Evolutionary conservation across 139 green algal species (phyloP), one percentile per base, ranked within the genome.

Genomic region (Chlamydomonas applanata): DNA sequence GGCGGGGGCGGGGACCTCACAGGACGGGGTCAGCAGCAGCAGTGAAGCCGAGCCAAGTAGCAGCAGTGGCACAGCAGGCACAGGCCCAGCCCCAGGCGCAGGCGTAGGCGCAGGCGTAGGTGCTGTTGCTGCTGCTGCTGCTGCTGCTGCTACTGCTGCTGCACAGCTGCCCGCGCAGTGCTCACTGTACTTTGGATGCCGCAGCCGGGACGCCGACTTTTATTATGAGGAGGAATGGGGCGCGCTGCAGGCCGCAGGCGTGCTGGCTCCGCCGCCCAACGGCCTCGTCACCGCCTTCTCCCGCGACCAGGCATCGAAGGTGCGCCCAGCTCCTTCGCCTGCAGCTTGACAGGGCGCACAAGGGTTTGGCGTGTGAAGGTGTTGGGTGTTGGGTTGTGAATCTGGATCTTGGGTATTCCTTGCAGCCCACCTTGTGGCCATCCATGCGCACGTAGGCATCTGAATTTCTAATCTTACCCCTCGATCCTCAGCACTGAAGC

Each of bases 181-280:
- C 75, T 62, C 78, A 24, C 86, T 98, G 52, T 91, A 96, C 61
- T 97, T 98, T 71, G 95, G 95, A 29, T 98, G 94, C 86, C 83
- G 95, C 33, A 82, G 79, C 53, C 36, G 74, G 17, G 9, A 29
- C 0, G 75, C 57, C 0, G 95, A 99, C 78, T 97, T 86, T 64
- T 95, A 95, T 61, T 98, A 96, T 67, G 25, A 49, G 22, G 52
- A 84, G 24, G 80, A 98, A 69, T 97, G 89, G 89, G 57, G 88
- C 68, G 56, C 76, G 53, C 69, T 90, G 57, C 36, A 72, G 66
- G 20, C 24, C 36, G 46, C 36, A 11, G 83, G 82, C 0, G 84
- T 91, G 34, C 84, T 96, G 75, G 65, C 74, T 3, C 29, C 52
- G 0, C 27, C 52, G 0, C 29, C 59, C 0, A 9, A 52, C 7